Evolutionary conservation across 163 green algal species (phyloP).

Genomic region (Trebouxia gelatinosa): DNA sequence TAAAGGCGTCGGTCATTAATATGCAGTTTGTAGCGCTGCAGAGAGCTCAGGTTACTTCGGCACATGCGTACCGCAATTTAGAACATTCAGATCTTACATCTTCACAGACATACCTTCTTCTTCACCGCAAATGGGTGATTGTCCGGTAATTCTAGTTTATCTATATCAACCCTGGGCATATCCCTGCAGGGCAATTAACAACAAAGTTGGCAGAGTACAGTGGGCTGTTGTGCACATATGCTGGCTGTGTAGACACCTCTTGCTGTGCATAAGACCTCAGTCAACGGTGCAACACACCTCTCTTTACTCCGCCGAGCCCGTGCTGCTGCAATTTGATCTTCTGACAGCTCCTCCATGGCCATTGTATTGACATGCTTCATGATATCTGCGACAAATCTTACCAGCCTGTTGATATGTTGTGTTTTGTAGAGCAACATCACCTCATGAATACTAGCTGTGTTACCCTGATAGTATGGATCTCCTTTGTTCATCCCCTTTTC

Average conservation of each 20-base stretch:
- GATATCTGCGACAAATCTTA: slow-evolving; percentile 34
- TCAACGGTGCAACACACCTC: slow-evolving; percentile 8
- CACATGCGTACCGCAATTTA: too few relatives aligned
- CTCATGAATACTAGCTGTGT: background rate
- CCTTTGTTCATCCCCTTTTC: slow-evolving; percentile 18
- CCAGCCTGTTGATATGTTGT: background rate
- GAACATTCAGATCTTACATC: too few relatives aligned
- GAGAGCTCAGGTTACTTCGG: too few relatives aligned
- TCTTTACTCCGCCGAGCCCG: slow-evolving; percentile 45
- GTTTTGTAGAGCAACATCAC: background rate
- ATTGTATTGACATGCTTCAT: slow-evolving; percentile 58
- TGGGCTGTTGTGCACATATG: too few relatives aligned
- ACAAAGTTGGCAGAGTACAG: too few relatives aligned
- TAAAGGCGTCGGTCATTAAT: too few relatives aligned
- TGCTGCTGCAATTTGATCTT: slow-evolving; percentile 56
- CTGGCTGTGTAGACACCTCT: background rate
- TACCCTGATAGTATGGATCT: slow-evolving; percentile 40
- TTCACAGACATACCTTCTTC: slow-evolving; percentile 45
- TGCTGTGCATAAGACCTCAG: background rate
- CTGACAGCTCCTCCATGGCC: slow-evolving; percentile 48
- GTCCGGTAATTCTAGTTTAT: slow-evolving; percentile 50
- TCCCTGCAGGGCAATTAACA: too few relatives aligned
- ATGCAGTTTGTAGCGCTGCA: too few relatives aligned
- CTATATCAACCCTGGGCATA: slow-evolving; percentile 38
- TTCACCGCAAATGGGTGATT: slow-evolving; percentile 65